phyloP scores from a whole-genome alignment of 1,284 basidiomycete genomes.

The Mrakiaceae sp. region DNA sequence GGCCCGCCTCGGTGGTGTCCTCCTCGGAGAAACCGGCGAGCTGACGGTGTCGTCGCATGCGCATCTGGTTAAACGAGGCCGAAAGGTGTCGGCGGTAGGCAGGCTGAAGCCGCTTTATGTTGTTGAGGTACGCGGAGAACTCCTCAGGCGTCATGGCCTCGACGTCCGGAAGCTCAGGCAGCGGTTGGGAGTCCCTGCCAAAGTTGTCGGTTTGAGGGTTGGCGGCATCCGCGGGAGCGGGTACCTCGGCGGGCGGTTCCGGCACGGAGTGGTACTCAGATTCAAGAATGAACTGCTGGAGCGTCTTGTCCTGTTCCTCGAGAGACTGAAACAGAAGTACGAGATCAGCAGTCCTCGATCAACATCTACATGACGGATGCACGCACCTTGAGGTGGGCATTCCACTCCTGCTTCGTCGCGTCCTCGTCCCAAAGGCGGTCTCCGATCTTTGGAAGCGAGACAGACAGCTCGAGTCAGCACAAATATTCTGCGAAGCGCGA shows the following conservation, averaged over 20 bases:
- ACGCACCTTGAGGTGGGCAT: no score
- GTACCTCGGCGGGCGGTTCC: no score
- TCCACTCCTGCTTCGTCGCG: not conserved
- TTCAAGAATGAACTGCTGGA: not conserved
- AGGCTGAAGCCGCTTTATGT: conserved; percentile 11
- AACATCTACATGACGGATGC: no score
- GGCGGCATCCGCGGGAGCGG: no score
- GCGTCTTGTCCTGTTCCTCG: not conserved
- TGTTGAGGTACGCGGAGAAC: conserved; percentile 8
- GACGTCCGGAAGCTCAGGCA: conserved; percentile 8
- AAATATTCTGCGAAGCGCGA: no score
- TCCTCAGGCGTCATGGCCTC: conserved; percentile 11
- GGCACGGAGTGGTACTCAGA: no score
- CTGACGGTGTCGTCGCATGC: conserved; percentile 4
- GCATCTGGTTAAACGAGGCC: not conserved
- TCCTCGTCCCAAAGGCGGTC: no score
- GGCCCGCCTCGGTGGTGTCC: not conserved
- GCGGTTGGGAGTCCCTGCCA: not conserved
- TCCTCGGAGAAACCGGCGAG: not conserved
- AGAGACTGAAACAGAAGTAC: not conserved
- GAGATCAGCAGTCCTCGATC: no score
- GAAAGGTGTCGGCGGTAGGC: conserved; percentile 13
- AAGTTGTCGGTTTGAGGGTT: not conserved
- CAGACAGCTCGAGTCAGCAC: no score
- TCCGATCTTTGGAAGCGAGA: no score